Conservation (phyloP, 164 flowering plant species). For the Umbellularia californica region DNA sequence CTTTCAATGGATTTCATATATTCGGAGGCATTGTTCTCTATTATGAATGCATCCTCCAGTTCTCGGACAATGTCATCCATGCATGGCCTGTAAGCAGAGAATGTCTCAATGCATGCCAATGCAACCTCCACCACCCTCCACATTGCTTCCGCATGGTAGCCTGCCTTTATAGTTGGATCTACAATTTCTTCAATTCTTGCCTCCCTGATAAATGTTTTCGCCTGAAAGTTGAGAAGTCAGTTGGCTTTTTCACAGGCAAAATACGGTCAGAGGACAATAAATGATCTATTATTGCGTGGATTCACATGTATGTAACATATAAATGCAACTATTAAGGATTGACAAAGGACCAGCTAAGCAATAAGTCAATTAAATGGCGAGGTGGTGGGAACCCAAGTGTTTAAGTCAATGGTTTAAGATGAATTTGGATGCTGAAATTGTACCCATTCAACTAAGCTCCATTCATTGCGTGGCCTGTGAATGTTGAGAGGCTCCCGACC, state of each 20-base stretch:
- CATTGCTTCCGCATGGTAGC: conserved; percentile 74
- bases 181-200: conserved; percentile 66
- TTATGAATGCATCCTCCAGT: conserved; percentile 78
- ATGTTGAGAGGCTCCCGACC: conserved; percentile 83
- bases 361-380: background rate
- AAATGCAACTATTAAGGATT: background rate
- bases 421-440: background rate
- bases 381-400: background rate
- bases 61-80: conserved; percentile 77
- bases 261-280: background rate
- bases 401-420: background rate
- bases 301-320: background rate
- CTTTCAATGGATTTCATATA: conserved; percentile 79
- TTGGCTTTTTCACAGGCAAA: background rate
- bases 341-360: background rate
- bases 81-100: conserved; percentile 58
- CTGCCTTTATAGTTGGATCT: conserved; percentile 64
- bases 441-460: conserved; percentile 95
- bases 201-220: conserved; percentile 53
- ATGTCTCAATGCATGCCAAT: conserved; percentile 56
- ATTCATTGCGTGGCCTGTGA: conserved; percentile 63
- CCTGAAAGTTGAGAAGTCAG: conserved; percentile 30
- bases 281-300: background rate
- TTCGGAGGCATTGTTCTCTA: conserved; percentile 82
- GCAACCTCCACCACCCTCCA: conserved; percentile 83